Percentiles rank a stretch among this genome's conserved stretches.
These are phyloP conservation scores for Gossypium raimondii DNA, from an alignment of 345 rosid genomes.

Conservation along the genomic window DNA sequence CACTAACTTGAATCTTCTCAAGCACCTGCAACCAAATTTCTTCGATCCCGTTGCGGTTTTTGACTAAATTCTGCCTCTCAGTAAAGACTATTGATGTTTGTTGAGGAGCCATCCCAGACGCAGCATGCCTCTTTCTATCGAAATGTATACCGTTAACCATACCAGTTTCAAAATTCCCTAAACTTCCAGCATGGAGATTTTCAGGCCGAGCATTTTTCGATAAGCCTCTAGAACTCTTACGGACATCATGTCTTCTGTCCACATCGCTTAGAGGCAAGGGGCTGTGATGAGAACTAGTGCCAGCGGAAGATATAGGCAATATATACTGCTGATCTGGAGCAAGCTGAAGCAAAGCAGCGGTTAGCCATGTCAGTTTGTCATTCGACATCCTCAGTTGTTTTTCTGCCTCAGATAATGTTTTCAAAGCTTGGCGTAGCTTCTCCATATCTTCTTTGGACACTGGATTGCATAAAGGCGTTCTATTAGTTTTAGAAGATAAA, in stretches of 20 bases:
- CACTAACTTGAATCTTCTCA: constrained; percentile 45
- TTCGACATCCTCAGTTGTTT: constrained; percentile 88
- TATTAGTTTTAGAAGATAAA: constrained; percentile 18
- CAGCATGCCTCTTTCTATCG: constrained; percentile 39
- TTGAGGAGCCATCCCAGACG: constrained; percentile 35
- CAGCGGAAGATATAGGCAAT: constrained; percentile 58
- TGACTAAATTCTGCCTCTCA: constrained; percentile 32
- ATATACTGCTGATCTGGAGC: constrained; percentile 94
- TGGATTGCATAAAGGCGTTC: constrained; percentile 29
- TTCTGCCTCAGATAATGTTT: constrained; percentile 92
- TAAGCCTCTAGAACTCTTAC: constrained; percentile 30
- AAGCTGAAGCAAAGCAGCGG: constrained; percentile 94
- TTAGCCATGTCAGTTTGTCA: constrained; percentile 94
- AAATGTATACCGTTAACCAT: constrained; percentile 23
- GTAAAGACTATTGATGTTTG: constrained; percentile 25
- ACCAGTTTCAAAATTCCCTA: constrained; percentile 22
- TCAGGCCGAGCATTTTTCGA: constrained; percentile 34
- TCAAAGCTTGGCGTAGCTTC: constrained; percentile 84
- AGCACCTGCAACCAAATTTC: constrained; percentile 88
- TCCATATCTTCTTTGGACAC: constrained; percentile 96
- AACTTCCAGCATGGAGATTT: constrained; percentile 32
- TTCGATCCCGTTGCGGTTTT: constrained; percentile 45
- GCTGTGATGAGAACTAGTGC: constrained; percentile 58
- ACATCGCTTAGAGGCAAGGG: constrained; percentile 30
- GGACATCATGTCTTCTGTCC: constrained; percentile 37